phyloP scores from a whole-genome alignment of 768 basidiomycete species.

The Sutorius australiensis region DNA sequence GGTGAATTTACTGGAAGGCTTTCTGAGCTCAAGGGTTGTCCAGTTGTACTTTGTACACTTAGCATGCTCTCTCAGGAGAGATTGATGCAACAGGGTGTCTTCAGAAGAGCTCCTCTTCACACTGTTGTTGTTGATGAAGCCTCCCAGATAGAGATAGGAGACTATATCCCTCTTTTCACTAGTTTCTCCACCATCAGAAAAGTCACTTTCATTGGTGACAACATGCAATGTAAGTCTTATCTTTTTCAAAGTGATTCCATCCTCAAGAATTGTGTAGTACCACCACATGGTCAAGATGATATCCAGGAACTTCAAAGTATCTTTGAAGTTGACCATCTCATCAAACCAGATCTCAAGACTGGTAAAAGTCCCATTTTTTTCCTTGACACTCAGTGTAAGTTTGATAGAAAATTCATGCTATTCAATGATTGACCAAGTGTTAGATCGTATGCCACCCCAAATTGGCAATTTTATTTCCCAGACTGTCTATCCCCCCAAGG shows the following conservation, averaged over 20 bases:
- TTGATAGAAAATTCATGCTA: neutral
- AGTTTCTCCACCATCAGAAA: conserved; percentile 41
- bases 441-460: conserved; percentile 83
- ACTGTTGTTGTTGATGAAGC: conserved; percentile 65
- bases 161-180: conserved; percentile 43
- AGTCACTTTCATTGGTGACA: conserved; percentile 61
- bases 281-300: conserved; percentile 75
- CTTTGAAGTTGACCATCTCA: conserved; percentile 70
- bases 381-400: conserved; percentile 72
- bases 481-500: conserved; percentile 54
- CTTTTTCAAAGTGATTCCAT: conserved; percentile 27
- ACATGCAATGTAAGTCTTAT: conserved; percentile 53
- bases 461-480: conserved; percentile 72
- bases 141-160: conserved; percentile 59
- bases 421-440: conserved; percentile 4
- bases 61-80: conserved; percentile 60
- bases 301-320: conserved; percentile 64
- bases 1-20: conserved; percentile 33
- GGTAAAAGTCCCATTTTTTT: conserved; percentile 41
- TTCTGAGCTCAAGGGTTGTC: conserved; percentile 34
- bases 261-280: conserved; percentile 47
- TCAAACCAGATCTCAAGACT: conserved; percentile 14
- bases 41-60: conserved; percentile 72
- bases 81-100: conserved; percentile 19
- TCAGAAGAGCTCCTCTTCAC: conserved; percentile 35